Evolutionary conservation across 1,139 yeast genomes (phyloP).

Genomic region (Magnusiomyces clavatus): DNA sequence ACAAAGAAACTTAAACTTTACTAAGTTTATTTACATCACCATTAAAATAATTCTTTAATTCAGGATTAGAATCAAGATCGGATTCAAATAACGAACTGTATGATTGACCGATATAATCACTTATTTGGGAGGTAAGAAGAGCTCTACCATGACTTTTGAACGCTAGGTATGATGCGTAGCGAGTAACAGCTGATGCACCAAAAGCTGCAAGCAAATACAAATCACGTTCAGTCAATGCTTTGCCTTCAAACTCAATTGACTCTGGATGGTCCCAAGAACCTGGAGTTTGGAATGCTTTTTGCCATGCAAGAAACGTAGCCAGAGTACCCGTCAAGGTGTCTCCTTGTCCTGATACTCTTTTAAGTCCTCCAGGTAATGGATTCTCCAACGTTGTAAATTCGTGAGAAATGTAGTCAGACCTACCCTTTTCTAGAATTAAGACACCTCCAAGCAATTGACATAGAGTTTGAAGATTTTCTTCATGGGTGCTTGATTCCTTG

Average conservation of each 20-base stretch:
- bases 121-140: slow-evolving; percentile 79
- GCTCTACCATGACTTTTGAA: slow-evolving; percentile 60
- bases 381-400: slow-evolving; percentile 28
- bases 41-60: too few relatives aligned
- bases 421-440: slow-evolving; percentile 67
- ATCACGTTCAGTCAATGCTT: slow-evolving; percentile 33
- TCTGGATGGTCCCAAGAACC: slow-evolving; percentile 44
- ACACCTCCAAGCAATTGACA: slow-evolving; percentile 55
- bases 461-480: slow-evolving; percentile 35
- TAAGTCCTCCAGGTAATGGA: slow-evolving; percentile 50
- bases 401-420: slow-evolving; percentile 52
- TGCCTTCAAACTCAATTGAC: slow-evolving; percentile 23
- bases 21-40: too few relatives aligned
- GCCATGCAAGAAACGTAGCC: slow-evolving; percentile 61
- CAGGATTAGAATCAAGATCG: too few relatives aligned
- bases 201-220: slow-evolving; percentile 52
- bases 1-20: too few relatives aligned
- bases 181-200: slow-evolving; percentile 64
- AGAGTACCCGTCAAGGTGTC: slow-evolving; percentile 69
- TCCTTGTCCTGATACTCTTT: slow-evolving; percentile 86
- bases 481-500: slow-evolving; percentile 25
- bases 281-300: slow-evolving; percentile 47
- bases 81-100: slow-evolving; percentile 22
- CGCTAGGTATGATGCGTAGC: slow-evolving; percentile 61
- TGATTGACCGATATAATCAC: slow-evolving; percentile 57